Evolutionary conservation across 1,284 basidiomycete species (phyloP), one percentile per base, ranked within the genome.

Genomic region (Coniophora puteana): DNA sequence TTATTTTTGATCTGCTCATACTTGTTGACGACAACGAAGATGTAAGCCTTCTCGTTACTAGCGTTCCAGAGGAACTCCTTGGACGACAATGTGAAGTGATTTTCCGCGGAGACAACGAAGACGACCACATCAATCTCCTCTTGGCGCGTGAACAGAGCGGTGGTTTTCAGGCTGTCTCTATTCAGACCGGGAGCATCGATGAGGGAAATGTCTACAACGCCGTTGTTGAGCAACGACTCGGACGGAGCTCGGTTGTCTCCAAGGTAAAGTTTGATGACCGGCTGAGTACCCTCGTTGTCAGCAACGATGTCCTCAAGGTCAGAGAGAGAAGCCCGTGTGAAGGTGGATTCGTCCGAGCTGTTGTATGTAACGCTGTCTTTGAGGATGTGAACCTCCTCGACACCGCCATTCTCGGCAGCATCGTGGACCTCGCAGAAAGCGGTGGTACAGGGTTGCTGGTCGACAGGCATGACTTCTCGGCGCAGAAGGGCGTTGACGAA

Each of bases 11-110:
- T 97, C 59, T 91, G 87, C 57, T 93, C 93, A 61, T 86, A 99
- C 65, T 97, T 94, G 78, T 99, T 99, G 59, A 99, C 95, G 36
- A 99, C 96, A 56, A 99, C 89, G 71, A 99, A 99, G 27, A 99
- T 73, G 62, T 96, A 96, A 0, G 95, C 93, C 72, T 99, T 99
- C 69, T 99, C 96, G 58, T 93, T 89, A 65, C 88, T 89, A 1
- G 96, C 94, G 54, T 84, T 93, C 72, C 74, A 80, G 32, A 99
- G 76, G 71, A 99, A 99, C 65, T 99, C 94, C 58, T 89, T 91
- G 8, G 93, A 90, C 1, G 92, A 95, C 6, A 97, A 76, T 0
- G 96, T 99, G 61, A 99, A 97, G 71, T 99, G 95, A 65, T 99
- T 99, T 68, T 98, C 95, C 6, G 96, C 93, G 1, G 89, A 93